Evolutionary conservation across 306 rosid genomes (phyloP), one percentile per base, ranked within the genome.

Genomic region (Castanopsis chinensis): DNA sequence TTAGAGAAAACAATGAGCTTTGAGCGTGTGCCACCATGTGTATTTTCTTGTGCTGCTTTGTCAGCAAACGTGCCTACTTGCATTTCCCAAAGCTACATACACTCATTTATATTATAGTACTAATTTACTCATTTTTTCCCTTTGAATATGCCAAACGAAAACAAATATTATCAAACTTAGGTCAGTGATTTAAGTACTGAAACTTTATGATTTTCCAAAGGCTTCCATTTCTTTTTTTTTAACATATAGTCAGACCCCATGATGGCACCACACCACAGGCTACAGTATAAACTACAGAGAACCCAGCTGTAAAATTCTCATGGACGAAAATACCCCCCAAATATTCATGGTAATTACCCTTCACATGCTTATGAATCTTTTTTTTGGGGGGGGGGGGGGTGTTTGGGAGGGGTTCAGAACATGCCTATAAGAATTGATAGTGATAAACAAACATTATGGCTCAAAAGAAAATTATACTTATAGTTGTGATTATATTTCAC

Each of bases 201-300:
- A 55, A 55, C 79, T 82, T 56, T 67, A 51, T 30, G 80, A 83
- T 68, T 67, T 67, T 74, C 77, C 63, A 53, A 74, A 51, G 57
- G 69, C 54, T 53, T 30, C 37, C 72, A 8, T 41, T 41, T 37
- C 53, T 2, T 20, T 33, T 81, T 76, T 59, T 76, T 59, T 69
- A 76, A 54, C 67, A 52, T 23, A 45, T 11, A 57, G 78, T 80
- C 83, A 61, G 83, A 80, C 64, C 54, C 85, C 87, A 73, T 54
- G 81, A 70, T 61, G 18, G 70, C 45, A 55, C 33, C 49, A 52
- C 35, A 20, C 32, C 21, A 37, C 45, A 54, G 76, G 64, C 72
- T 53, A 57, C 83, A 6, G 71, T 45, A 4, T 28, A 27, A 52
- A 69, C 49, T 27, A 28, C 27, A 37, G 73, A 15, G 28, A 77